Base-by-base conservation (phyloP, 2,329 filamentous ascomycete genomes). In the Pezicula neosporulosa region DNA sequence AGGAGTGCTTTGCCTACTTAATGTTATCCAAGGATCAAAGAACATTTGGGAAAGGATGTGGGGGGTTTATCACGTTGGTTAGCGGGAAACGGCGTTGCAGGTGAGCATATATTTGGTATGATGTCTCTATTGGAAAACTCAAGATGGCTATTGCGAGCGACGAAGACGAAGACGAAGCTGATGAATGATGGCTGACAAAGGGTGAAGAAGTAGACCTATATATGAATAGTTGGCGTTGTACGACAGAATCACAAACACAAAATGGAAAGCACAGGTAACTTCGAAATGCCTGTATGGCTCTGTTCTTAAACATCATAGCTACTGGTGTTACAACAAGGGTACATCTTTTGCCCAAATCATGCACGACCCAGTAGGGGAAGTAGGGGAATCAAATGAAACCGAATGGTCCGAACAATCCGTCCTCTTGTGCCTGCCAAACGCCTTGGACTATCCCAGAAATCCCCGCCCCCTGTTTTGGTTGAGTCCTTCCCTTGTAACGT, bases 381-480 rank as follows among this genome's bases (percentile, higher is more conserved):
- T 41, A 51, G 49, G 12, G 44, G 50, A 50, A 47, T 39, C 56
- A 54, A 24, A 48, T 21, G 19, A 47, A 42, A 48, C 44, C 45
- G 44, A 37, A 38, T 38, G 43, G 47, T 44, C 16, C 30, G 54
- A 44, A 47, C 39, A 27, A 49, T 55, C 21, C 30, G 36, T 36
- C 35, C 35, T 36, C 21, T 36, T 37, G 28, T 51, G 33, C 49
- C 47, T 16, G 50, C 49, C 27, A 44, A 48, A 57, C 56, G 51
- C 56, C 51, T n/a, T 57, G 57, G 55, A 52, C 59, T 56, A 49
- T 51, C 53, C 58, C 56, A 53, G 53, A 46, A 49, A 52, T 50
- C 56, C 57, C 62, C 63, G 9, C 12, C 30, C 30, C 30, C 30
- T 13, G 30, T 33, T 33, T 33, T 33, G 30, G 12, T 63, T 56